Percentiles rank a stretch among this genome's conserved stretches.
Evolutionary conservation across 108 stramenopile genomes (phyloP).

Genomic region (Seminavis robusta): DNA sequence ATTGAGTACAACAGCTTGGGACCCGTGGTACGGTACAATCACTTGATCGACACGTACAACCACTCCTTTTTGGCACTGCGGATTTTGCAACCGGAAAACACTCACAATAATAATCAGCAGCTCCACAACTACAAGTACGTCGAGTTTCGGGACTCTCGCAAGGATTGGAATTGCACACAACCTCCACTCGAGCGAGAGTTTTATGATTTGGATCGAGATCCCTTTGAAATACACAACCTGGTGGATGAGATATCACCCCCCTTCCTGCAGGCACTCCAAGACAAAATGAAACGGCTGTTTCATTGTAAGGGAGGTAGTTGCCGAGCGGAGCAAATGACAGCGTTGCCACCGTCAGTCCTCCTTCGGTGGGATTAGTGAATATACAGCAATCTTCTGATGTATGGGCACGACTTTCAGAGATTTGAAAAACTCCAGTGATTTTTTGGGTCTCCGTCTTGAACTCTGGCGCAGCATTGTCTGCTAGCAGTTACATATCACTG

Average conservation of each 20-base stretch:
- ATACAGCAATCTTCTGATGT: too few relatives aligned
- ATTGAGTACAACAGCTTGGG: constrained; percentile 33
- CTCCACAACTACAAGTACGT: constrained; percentile 24
- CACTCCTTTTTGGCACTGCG: constrained; percentile 35
- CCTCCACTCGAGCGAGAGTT: constrained; percentile 31
- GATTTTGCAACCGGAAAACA: constrained; percentile 1
- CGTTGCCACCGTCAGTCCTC: too few relatives aligned
- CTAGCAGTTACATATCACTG: too few relatives aligned
- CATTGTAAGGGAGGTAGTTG: background rate
- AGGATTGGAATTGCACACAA: constrained; percentile 26
- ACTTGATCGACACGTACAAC: constrained; percentile 32
- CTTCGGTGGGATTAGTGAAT: too few relatives aligned
- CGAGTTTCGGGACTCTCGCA: constrained; percentile 24
- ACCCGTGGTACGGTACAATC: constrained; percentile 26
- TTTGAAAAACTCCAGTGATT: too few relatives aligned
- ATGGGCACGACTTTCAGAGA: too few relatives aligned
- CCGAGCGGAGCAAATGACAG: constrained; percentile 1
- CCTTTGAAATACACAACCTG: constrained; percentile 30
- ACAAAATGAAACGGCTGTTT: background rate
- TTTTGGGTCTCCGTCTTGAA: too few relatives aligned
- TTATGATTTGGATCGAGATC: constrained; percentile 34
- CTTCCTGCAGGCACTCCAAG: background rate
- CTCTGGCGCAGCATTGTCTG: too few relatives aligned
- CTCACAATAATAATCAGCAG: background rate
- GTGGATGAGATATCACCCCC: background rate